Base-by-base conservation (phyloP, 805 yeast genomes). In the Maudiozyma saulgeensis region DNA sequence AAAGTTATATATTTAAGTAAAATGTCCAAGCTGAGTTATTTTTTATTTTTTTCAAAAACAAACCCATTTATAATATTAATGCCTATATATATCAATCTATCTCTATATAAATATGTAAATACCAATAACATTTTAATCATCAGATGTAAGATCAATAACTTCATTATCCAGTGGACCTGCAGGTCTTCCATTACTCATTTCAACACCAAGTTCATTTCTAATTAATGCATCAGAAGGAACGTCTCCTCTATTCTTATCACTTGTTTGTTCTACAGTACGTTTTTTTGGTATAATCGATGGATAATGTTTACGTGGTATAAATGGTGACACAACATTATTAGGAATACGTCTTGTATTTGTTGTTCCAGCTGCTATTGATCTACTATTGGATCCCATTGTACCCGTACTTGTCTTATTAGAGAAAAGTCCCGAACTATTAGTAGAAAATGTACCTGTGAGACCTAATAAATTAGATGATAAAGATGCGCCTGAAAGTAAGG, bases 251-350 rank as follows among this genome's bases (percentile, higher is more conserved):
- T 39, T 43, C 39, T 21, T 37, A 32, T 31, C 39, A 28, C n/a
- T 45, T 15, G 26, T 4, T 12, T 25, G 15, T n/a, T 35, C n/a
- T n/a, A 35, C 16, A 6, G 50, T 59, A 45, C 68, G 56, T 46
- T 64, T 64, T 41, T 58, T 63, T 2, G 69, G 67, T 4, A 63
- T 44, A 28, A 50, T 48, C 35, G 55, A 56, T 37, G 56, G 40
- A 48, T 61, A 64, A 16, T 58, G 60, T 44, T 58, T 62, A 42
- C 57, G 61, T 1, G 69, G 69, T 16, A 66, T 61, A 50, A 66
- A 66, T 7, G 67, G 67, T 0, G 67, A 63, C 2, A 58, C 60
- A 8, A 19, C 15, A 13, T 42, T 45, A 13, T 25, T 21, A 12
- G 26, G n/a, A n/a, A 26, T 15, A 37, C 50, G 42, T 46, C 56